These are phyloP conservation scores for Trichosanthes truncata DNA, from an alignment of 306 rosid genomes.

Conservation along the genomic window DNA sequence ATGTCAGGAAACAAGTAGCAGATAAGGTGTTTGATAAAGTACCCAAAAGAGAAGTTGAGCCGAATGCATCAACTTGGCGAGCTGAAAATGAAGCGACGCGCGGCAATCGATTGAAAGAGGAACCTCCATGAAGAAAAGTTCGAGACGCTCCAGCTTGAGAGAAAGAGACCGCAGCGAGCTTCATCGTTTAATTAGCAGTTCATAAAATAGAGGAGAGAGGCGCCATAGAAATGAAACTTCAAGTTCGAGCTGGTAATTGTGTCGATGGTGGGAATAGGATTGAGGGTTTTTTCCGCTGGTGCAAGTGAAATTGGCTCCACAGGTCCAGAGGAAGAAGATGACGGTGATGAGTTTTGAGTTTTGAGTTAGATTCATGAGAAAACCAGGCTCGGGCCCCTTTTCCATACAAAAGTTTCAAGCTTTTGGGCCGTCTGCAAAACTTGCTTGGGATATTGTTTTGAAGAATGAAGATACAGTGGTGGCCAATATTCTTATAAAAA, in stretches of 20 bases:
- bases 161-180: conserved; percentile 3
- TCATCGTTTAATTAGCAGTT: neutral
- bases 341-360: neutral
- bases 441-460: neutral
- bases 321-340: neutral
- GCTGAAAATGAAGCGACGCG: conserved; percentile 2
- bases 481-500: too few species aligned
- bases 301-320: neutral
- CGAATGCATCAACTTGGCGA: conserved; percentile 3
- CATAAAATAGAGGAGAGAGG: neutral
- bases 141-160: neutral
- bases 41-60: conserved; percentile 24
- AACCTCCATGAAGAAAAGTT: neutral
- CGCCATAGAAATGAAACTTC: neutral
- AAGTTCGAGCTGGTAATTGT: neutral
- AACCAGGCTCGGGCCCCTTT: neutral
- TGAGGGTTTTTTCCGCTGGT: neutral
- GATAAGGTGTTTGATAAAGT: conserved; percentile 3
- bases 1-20: neutral
- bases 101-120: neutral
- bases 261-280: neutral
- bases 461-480: neutral
- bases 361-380: neutral
- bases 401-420: neutral
- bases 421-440: neutral